phyloP scores from a whole-genome alignment of 257 asterid species.

The Scutellaria minor region DNA sequence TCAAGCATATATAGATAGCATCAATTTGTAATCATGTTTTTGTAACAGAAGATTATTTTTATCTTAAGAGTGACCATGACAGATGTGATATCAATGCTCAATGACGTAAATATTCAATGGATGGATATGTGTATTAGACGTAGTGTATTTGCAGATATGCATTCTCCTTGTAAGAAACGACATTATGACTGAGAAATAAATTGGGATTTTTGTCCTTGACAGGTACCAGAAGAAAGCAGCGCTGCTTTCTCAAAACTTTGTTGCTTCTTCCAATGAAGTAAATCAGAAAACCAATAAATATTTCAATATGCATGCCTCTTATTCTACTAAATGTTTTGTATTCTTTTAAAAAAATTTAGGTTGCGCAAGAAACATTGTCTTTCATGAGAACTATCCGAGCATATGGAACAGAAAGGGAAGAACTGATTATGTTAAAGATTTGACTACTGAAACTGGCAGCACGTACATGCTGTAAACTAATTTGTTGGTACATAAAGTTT shows the following conservation, averaged over 20 bases:
- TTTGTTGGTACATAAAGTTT: conserved; percentile 17
- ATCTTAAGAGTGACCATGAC: not conserved
- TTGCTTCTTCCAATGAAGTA: conserved; percentile 57
- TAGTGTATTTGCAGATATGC: conserved; percentile 1
- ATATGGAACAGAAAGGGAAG: conserved; percentile 57
- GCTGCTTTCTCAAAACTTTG: conserved; percentile 48
- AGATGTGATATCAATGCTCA: not conserved
- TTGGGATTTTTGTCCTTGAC: conserved; percentile 18
- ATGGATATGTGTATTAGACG: conserved; percentile 8
- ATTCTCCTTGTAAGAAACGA: not conserved
- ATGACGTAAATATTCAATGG: conserved; percentile 6
- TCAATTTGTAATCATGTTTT: conserved; percentile 13
- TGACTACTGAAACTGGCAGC: conserved; percentile 11
- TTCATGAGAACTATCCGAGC: conserved; percentile 53
- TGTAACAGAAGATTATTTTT: not conserved
- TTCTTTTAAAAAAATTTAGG: conserved; percentile 36
- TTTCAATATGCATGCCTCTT: conserved; percentile 30
- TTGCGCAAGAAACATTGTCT: conserved; percentile 51
- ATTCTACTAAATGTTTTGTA: conserved; percentile 11
- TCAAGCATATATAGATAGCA: not conserved
- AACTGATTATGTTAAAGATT: conserved; percentile 28
- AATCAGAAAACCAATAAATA: conserved; percentile 30
- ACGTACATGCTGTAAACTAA: conserved; percentile 21
- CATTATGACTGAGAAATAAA: conserved; percentile 13
- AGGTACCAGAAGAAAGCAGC: conserved; percentile 65